These are phyloP conservation scores for Penicillium cinerascens DNA, from an alignment of 495 filamentous ascomycete genomes.

Conservation along the genomic window DNA sequence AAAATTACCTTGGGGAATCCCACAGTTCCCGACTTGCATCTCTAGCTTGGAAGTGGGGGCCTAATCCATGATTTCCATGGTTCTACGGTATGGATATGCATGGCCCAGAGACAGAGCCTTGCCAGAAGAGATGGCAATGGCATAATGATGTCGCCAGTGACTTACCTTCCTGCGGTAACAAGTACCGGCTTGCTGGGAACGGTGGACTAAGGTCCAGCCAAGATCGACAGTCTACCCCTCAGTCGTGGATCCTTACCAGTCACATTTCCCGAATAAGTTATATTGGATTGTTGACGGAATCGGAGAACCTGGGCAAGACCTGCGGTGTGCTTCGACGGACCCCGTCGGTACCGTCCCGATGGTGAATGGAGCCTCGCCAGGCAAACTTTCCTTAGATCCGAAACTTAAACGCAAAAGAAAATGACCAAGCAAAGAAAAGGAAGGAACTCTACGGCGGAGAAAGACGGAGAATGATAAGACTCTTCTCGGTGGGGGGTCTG, in stretches of 20 bases:
- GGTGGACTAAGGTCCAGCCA: constrained; percentile 5
- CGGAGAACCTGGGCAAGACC: too few relatives aligned
- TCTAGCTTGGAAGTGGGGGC: background rate
- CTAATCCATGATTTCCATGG: constrained; percentile 1
- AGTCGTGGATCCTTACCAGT: background rate
- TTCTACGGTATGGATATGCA: constrained; percentile 5
- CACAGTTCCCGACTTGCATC: constrained; percentile 4
- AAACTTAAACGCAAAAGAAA: too few relatives aligned
- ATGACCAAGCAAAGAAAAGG: too few relatives aligned
- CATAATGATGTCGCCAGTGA: background rate
- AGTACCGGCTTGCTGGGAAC: background rate
- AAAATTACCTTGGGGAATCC: constrained; percentile 2
- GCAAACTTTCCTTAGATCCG: too few relatives aligned
- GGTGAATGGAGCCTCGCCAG: too few relatives aligned
- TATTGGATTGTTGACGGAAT: too few relatives aligned
- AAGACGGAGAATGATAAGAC: too few relatives aligned
- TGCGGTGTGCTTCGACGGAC: too few relatives aligned
- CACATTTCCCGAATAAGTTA: background rate
- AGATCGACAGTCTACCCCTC: constrained; percentile 10
- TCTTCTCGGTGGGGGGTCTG: too few relatives aligned
- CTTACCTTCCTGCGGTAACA: constrained; percentile 4
- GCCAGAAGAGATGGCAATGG: background rate
- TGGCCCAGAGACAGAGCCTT: background rate
- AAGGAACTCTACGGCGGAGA: too few relatives aligned
- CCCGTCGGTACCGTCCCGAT: too few relatives aligned